A percentile compares a stretch with the other conserved stretches of the same genome.
phyloP scores from a whole-genome alignment of 2,329 filamentous ascomycete species.

The Aschersonia sp. region DNA sequence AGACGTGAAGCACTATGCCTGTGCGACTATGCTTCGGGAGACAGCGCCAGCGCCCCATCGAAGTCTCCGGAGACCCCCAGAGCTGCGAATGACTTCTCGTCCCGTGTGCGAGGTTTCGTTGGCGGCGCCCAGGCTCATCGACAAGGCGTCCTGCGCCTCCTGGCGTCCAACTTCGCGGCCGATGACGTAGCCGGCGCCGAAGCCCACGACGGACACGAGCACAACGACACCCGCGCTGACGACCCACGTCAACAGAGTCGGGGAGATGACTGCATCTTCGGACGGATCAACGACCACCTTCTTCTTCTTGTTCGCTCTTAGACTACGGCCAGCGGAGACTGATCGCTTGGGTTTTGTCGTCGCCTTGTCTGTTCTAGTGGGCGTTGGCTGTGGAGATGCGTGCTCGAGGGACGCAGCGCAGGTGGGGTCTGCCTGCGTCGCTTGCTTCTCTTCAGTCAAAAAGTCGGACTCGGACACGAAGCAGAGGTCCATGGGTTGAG shows the following conservation, averaged over 20 bases:
- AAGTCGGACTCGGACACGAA: conserved; percentile 48
- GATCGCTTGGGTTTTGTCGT: conserved; percentile 36
- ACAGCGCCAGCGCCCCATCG: conserved; percentile 38
- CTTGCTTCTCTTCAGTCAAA: conserved; percentile 19
- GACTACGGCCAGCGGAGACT: conserved; percentile 22
- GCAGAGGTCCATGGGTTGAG: conserved; percentile 42
- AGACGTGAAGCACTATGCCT: conserved; percentile 6
- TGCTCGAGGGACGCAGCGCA: conserved; percentile 11
- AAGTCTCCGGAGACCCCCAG: conserved; percentile 36
- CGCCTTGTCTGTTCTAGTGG: conserved; percentile 10
- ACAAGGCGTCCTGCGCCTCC: conserved; percentile 40
- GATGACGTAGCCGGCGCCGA: conserved; percentile 54
- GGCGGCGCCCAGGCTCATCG: conserved; percentile 23
- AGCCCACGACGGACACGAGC: conserved; percentile 52
- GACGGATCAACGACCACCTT: conserved; percentile 21
- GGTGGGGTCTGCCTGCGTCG: conserved; percentile 6
- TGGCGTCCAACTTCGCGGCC: conserved; percentile 51
- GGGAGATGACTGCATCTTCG: conserved; percentile 33
- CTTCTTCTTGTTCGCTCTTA: conserved; percentile 45
- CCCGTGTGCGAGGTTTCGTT: conserved; percentile 35
- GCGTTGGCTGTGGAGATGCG: conserved; percentile 15
- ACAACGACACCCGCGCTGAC: conserved; percentile 54
- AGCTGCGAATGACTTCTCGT: conserved; percentile 35
- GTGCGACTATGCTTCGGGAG: conserved; percentile 33
- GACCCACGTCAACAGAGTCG: conserved; percentile 49